A percentile compares a stretch with the other conserved stretches of the same genome.
These are phyloP conservation scores for Tolypocladium tropicale DNA, from an alignment of 2,329 filamentous ascomycete genomes.

Conservation along the genomic window DNA sequence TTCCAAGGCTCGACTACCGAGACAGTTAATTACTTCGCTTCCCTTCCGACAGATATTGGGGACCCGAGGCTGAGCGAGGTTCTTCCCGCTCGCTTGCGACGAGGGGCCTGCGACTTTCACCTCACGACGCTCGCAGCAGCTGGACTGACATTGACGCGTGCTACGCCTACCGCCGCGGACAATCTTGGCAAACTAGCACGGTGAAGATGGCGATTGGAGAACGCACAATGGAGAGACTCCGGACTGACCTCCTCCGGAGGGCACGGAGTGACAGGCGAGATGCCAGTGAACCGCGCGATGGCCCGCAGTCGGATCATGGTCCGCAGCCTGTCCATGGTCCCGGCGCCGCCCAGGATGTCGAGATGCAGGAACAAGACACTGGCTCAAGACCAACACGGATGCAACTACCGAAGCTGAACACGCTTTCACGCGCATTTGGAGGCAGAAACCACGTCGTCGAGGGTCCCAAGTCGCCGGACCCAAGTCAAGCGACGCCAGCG, in stretches of 20 bases:
- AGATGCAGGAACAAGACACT: neutral
- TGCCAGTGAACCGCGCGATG: conserved; percentile 2
- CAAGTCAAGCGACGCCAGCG: neutral
- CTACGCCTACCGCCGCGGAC: neutral
- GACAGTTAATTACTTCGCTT: neutral
- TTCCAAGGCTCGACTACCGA: neutral
- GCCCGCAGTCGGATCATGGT: neutral
- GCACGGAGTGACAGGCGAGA: conserved; percentile 16
- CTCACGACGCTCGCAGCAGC: neutral
- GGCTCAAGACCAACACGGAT: neutral
- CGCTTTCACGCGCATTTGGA: conserved; percentile 9
- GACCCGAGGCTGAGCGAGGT: neutral
- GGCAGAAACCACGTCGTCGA: conserved; percentile 9
- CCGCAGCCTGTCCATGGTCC: no score
- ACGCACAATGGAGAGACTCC: conserved; percentile 19
- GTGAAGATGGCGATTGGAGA: conserved; percentile 10
- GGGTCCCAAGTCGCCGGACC: conserved; percentile 37
- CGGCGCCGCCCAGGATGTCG: neutral
- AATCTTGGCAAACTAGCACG: neutral
- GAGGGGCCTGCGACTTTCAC: neutral
- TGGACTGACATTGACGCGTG: neutral
- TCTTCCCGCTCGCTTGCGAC: neutral
- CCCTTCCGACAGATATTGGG: neutral
- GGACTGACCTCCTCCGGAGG: conserved; percentile 20
- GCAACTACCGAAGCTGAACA: neutral